Conservation (phyloP, 495 filamentous ascomycete species). For the Apodospora peruviana region DNA sequence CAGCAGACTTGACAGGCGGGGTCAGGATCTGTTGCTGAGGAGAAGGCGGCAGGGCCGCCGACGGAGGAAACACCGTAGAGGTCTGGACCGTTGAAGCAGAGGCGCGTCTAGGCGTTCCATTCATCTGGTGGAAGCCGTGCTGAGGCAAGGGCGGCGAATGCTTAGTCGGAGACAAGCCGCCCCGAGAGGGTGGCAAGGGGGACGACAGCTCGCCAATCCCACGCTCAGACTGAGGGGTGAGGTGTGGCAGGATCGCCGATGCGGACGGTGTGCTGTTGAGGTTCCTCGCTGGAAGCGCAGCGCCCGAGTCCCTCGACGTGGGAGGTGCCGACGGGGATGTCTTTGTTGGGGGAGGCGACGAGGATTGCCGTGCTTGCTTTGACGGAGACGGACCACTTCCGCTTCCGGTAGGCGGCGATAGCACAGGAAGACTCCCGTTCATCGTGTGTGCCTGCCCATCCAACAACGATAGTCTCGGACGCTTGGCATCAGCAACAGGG, state of each 20-base stretch:
- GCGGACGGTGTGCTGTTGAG: constrained; percentile 16
- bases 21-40: constrained; percentile 44
- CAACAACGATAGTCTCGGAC: neutral
- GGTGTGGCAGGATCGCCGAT: constrained; percentile 15
- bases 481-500: constrained; percentile 10
- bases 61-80: constrained; percentile 42
- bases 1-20: constrained; percentile 42
- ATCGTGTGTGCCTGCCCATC: neutral
- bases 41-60: constrained; percentile 46
- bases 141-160: constrained; percentile 46
- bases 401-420: constrained; percentile 18
- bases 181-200: constrained; percentile 49
- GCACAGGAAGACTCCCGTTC: constrained; percentile 13
- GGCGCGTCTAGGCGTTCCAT: constrained; percentile 13
- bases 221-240: constrained; percentile 14
- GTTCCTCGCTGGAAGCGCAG: constrained; percentile 4
- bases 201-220: constrained; percentile 20
- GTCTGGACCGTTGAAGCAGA: constrained; percentile 15
- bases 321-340: constrained; percentile 9
- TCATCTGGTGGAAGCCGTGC: constrained; percentile 6
- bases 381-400: constrained; percentile 22
- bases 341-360: constrained; percentile 30
- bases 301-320: constrained; percentile 9
- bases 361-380: constrained; percentile 22
- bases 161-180: constrained; percentile 73